Conservation (phyloP, 129 eudicot species). For the Smallanthus sonchifolius region DNA sequence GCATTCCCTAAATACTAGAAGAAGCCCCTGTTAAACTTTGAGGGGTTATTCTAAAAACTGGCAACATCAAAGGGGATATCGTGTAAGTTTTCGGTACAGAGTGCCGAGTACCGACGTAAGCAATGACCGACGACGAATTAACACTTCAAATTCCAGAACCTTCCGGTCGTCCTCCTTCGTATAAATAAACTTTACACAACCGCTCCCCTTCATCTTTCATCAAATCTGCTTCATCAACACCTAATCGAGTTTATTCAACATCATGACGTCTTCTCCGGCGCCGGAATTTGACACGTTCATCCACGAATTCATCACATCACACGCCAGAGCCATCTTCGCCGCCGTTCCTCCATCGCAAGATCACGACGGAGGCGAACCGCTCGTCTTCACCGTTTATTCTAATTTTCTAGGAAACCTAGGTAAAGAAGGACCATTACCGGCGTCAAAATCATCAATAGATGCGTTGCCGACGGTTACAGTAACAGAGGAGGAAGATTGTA, state of each 20-base stretch:
- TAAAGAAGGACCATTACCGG: slow-evolving; percentile 35
- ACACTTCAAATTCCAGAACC: slow-evolving; percentile 24
- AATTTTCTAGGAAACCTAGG: neutral
- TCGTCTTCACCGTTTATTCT: neutral
- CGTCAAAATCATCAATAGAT: slow-evolving; percentile 52
- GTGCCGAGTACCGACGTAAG: slow-evolving; percentile 6
- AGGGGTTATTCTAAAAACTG: neutral
- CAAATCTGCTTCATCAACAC: neutral
- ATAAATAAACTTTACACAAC: neutral
- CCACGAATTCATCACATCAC: slow-evolving; percentile 14
- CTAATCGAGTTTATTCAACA: neutral
- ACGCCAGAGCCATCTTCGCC: slow-evolving; percentile 12
- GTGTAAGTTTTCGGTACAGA: neutral
- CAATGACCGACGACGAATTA: slow-evolving; percentile 16
- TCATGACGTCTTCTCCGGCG: slow-evolving; percentile 13
- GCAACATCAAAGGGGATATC: neutral
- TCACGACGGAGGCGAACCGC: neutral
- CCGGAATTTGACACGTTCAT: slow-evolving; percentile 5
- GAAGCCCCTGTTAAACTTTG: neutral
- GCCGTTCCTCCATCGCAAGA: neutral
- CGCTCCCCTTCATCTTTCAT: neutral
- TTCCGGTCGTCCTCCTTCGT: slow-evolving; percentile 5
- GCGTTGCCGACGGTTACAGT: slow-evolving; percentile 35
- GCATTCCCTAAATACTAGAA: too few relatives aligned
- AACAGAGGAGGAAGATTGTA: slow-evolving; percentile 41